These are phyloP conservation scores for Pseudogymnoascus pannorum DNA, from an alignment of 2,329 filamentous ascomycete genomes.

Conservation along the genomic window DNA sequence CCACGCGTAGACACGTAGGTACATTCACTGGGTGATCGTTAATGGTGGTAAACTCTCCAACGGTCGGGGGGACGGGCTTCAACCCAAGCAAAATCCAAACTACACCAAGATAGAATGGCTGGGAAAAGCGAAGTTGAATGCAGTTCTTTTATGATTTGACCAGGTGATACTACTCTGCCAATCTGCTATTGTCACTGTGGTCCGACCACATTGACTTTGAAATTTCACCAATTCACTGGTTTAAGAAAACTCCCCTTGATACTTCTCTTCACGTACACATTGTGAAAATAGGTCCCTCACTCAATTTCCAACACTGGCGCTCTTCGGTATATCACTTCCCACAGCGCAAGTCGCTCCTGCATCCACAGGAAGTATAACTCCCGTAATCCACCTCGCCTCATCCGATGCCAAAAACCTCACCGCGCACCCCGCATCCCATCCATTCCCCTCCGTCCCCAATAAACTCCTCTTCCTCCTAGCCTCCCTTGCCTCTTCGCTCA, in stretches of 20 bases:
- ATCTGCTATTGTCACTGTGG: neutral
- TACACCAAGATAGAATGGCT: neutral
- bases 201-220: neutral
- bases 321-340: constrained; percentile 33
- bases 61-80: neutral
- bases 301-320: neutral
- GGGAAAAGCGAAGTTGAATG: neutral
- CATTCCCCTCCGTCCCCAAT: constrained; percentile 47
- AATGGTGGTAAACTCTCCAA: neutral
- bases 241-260: neutral
- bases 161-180: neutral
- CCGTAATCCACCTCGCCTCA: constrained; percentile 45
- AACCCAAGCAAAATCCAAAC: neutral
- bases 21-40: neutral
- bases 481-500: constrained; percentile 32
- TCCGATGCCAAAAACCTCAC: constrained; percentile 44
- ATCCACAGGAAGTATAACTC: constrained; percentile 39
- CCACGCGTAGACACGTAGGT: neutral
- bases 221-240: neutral
- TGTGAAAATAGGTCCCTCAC: neutral
- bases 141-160: neutral
- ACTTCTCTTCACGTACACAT: neutral
- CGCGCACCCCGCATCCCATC: constrained; percentile 44
- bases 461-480: constrained; percentile 38
- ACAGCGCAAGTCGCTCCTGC: constrained; percentile 38